phyloP scores from a whole-genome alignment of 768 basidiomycete species.

The Rhodotorula babjevae region DNA sequence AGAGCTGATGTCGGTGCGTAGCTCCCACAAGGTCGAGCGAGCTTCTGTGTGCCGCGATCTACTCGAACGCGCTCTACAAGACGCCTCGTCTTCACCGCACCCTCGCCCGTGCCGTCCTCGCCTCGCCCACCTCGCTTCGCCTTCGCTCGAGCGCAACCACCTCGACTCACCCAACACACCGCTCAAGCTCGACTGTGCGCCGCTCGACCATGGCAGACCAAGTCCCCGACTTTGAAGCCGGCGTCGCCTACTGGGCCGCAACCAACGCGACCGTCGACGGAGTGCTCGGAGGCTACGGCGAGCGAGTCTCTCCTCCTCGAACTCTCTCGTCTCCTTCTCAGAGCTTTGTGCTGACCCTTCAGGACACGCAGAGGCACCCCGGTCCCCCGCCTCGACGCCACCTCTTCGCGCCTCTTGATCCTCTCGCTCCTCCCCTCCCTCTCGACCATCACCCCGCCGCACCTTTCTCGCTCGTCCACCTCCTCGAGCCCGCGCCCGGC shows the following conservation, averaged over 20 bases:
- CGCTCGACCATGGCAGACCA: neutral
- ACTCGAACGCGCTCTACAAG: no score
- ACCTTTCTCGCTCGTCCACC: slow-evolving; percentile 48
- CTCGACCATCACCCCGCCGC: slow-evolving; percentile 67
- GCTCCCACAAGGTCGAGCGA: no score
- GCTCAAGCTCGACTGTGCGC: no score
- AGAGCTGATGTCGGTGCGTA: no score
- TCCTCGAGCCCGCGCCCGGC: slow-evolving; percentile 2
- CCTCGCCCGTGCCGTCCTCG: no score
- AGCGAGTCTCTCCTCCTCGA: slow-evolving; percentile 6
- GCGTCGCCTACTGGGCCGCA: slow-evolving; percentile 78
- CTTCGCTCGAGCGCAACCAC: no score
- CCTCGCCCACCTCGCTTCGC: no score
- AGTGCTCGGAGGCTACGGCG: slow-evolving; percentile 61
- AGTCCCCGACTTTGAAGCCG: slow-evolving; percentile 62
- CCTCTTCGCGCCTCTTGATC: slow-evolving; percentile 83
- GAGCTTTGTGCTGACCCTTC: neutral
- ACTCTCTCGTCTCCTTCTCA: neutral
- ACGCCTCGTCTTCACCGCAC: no score
- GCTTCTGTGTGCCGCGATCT: no score
- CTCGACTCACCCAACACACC: no score
- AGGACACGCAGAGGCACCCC: slow-evolving; percentile 44
- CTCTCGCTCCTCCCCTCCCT: slow-evolving; percentile 75
- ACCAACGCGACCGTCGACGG: slow-evolving; percentile 80
- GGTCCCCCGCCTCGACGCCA: slow-evolving; percentile 80